A percentile compares a stretch with the other conserved stretches of the same genome.
Evolutionary conservation across 129 eudicot genomes (phyloP).

Genomic region (Silybum marianum): DNA sequence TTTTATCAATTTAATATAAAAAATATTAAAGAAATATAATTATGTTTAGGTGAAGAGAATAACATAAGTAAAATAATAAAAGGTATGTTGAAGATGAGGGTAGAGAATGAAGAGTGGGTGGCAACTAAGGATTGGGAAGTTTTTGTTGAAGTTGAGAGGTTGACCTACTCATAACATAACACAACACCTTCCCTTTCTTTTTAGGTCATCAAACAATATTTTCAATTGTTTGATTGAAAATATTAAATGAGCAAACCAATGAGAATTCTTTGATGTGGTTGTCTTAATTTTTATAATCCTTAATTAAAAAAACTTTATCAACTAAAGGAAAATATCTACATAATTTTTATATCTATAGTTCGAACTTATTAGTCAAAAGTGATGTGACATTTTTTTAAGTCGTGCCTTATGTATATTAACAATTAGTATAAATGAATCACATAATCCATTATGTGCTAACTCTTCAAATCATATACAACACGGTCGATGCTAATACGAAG

Average conservation of each 20-base stretch:
- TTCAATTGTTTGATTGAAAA: neutral
- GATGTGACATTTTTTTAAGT: neutral
- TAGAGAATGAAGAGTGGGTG: constrained; percentile 25
- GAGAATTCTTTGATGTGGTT: neutral
- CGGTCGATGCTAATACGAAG: neutral
- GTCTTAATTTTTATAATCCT: neutral
- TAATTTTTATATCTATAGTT: no score
- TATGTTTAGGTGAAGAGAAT: constrained; percentile 29
- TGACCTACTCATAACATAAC: constrained; percentile 36
- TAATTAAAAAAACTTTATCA: neutral
- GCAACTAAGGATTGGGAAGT: constrained; percentile 33
- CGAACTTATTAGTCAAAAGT: neutral
- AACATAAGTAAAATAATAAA: neutral
- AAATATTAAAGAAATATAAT: neutral
- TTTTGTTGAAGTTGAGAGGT: constrained; percentile 36
- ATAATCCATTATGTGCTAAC: neutral
- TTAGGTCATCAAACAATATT: neutral
- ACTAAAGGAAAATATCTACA: neutral
- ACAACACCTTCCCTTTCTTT: constrained; percentile 22
- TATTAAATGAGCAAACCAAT: neutral
- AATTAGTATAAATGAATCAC: neutral
- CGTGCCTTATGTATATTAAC: neutral
- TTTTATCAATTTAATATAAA: neutral
- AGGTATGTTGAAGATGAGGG: neutral
- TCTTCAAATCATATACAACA: neutral